phyloP scores from a whole-genome alignment of 768 basidiomycete species.

The Roridomyces roridus region DNA sequence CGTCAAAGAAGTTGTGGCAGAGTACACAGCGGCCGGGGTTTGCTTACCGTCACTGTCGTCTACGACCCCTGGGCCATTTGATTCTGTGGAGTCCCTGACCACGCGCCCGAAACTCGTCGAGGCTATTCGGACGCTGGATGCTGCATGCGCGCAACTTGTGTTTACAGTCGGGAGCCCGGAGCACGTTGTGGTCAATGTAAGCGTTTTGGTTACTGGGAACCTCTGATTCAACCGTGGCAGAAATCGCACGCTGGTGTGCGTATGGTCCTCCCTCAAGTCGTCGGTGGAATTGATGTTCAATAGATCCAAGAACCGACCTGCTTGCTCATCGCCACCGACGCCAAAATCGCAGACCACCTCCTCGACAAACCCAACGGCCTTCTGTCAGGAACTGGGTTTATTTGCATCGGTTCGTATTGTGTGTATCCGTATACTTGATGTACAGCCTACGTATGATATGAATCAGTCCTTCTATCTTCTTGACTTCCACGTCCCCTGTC shows the following conservation, averaged over 20 bases:
- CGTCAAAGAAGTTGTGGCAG: constrained; percentile 36
- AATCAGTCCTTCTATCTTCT: too few relatives aligned
- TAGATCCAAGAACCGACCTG: too few relatives aligned
- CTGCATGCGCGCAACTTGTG: constrained; percentile 21
- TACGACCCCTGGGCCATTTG: constrained; percentile 32
- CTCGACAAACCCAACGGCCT: too few relatives aligned
- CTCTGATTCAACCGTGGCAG: neutral
- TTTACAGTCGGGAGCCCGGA: constrained; percentile 16
- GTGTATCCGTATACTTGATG: too few relatives aligned
- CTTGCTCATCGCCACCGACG: too few relatives aligned
- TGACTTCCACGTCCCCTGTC: too few relatives aligned
- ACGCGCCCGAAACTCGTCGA: constrained; percentile 7
- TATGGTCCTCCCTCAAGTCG: too few relatives aligned
- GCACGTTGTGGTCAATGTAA: constrained; percentile 18
- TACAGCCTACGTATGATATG: too few relatives aligned
- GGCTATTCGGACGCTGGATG: constrained; percentile 17
- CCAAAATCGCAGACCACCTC: too few relatives aligned
- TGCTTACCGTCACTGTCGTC: constrained; percentile 38
- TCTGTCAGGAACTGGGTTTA: too few relatives aligned
- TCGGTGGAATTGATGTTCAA: too few relatives aligned
- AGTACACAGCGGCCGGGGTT: constrained; percentile 24
- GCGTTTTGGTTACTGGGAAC: neutral
- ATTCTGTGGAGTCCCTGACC: constrained; percentile 19
- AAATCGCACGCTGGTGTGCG: neutral
- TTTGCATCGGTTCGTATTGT: too few relatives aligned